phyloP scores from a whole-genome alignment of 495 filamentous ascomycete species.

The Cercophora scortea region DNA sequence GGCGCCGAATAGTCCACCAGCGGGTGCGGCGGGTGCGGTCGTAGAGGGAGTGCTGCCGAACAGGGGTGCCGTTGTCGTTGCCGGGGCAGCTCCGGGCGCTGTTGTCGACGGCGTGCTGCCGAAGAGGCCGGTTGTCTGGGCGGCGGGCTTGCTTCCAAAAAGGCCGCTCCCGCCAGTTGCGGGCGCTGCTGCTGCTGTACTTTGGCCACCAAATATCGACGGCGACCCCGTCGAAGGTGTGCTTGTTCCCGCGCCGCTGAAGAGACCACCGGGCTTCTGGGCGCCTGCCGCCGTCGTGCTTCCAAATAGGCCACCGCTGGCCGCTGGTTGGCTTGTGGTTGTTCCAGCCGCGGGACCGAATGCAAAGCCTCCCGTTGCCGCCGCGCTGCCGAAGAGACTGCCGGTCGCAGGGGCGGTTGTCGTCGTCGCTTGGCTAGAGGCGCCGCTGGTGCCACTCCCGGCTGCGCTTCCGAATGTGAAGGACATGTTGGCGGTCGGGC shows the following conservation, averaged over 20 bases:
- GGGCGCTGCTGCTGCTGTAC: slow-evolving; percentile 4
- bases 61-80: neutral
- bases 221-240: slow-evolving; percentile 16
- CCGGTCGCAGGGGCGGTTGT: slow-evolving; percentile 29
- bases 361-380: no score
- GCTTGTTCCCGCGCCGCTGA: slow-evolving; percentile 19
- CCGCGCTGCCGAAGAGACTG: slow-evolving; percentile 21
- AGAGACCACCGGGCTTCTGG: slow-evolving; percentile 18
- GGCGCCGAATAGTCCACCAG: slow-evolving; percentile 9
- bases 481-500: slow-evolving; percentile 13
- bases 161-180: slow-evolving; percentile 6
- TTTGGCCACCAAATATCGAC: slow-evolving; percentile 1
- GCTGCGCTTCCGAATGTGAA: slow-evolving; percentile 30
- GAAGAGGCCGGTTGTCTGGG: slow-evolving; percentile 19
- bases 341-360: slow-evolving; percentile 15
- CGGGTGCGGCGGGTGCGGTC: slow-evolving; percentile 5
- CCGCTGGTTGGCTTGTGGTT: slow-evolving; percentile 17
- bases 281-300: slow-evolving; percentile 22
- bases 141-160: slow-evolving; percentile 16
- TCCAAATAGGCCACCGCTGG: slow-evolving; percentile 43
- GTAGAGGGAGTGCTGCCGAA: slow-evolving; percentile 3
- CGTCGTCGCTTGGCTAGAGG: slow-evolving; percentile 28
- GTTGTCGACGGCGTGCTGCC: slow-evolving; percentile 27
- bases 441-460: slow-evolving; percentile 18
- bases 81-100: neutral